These are phyloP conservation scores for Cercophora samala DNA, from an alignment of 495 filamentous ascomycete species.

Conservation along the genomic window DNA sequence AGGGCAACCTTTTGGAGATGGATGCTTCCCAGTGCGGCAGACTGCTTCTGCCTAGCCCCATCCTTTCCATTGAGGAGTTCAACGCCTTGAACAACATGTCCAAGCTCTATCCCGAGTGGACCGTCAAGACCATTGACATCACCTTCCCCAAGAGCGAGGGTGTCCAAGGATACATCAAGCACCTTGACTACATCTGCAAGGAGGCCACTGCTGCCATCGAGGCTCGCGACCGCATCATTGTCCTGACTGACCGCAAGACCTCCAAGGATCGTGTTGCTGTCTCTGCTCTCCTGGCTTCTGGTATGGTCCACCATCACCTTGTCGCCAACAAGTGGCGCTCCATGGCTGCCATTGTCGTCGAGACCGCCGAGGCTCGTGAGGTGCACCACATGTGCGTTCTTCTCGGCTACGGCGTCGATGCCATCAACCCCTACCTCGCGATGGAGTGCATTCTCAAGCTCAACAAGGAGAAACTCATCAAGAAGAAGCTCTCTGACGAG, in stretches of 20 bases:
- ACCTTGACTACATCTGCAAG: conserved; percentile 85
- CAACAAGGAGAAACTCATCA: conserved; percentile 90
- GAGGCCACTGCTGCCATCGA: conserved; percentile 82
- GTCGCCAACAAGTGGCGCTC: conserved; percentile 97
- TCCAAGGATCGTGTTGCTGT: conserved; percentile 81
- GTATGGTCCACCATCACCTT: conserved; percentile 95
- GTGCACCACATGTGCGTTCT: conserved; percentile 99
- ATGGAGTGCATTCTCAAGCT: conserved; percentile 99
- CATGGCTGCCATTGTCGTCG: conserved; percentile 80
- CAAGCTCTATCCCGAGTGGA: conserved; percentile 74
- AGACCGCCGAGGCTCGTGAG: conserved; percentile 96
- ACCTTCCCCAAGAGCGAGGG: conserved; percentile 91
- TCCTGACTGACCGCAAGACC: conserved; percentile 88
- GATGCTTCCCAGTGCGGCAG: conserved; percentile 83
- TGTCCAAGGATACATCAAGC: conserved; percentile 79
- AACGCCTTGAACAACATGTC: conserved; percentile 82
- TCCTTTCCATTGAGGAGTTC: conserved; percentile 89
- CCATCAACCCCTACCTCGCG: conserved; percentile 93
- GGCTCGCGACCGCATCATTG: conserved; percentile 78
- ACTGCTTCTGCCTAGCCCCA: conserved; percentile 82
- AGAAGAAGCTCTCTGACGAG: conserved; percentile 81
- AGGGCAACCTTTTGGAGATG: conserved; percentile 97
- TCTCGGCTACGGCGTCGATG: conserved; percentile 93
- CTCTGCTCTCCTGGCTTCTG: conserved; percentile 84
- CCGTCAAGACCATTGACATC: conserved; percentile 89